Conservation (phyloP, 2,329 filamentous ascomycete species). For the Trichoderma guizhouense region DNA sequence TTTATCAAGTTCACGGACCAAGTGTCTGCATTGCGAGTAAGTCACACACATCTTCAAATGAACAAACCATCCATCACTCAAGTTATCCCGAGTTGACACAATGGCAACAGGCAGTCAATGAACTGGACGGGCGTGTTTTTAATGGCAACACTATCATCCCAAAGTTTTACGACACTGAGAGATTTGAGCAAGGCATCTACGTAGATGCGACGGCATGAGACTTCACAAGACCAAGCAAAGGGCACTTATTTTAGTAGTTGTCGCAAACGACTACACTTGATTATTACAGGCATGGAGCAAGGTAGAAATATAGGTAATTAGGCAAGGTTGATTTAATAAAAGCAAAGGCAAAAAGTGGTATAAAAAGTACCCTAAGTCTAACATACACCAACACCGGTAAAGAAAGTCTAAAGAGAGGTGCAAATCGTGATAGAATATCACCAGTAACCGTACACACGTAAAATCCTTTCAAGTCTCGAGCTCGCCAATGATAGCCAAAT, state of each 20-base stretch:
- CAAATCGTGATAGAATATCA: constrained; percentile 20
- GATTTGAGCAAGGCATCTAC: constrained; percentile 69
- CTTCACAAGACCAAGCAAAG: not conserved
- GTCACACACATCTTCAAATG: constrained; percentile 27
- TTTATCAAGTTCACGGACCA: constrained; percentile 92
- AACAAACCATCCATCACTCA: not conserved
- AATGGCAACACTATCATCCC: constrained; percentile 83
- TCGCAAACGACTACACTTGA: not conserved
- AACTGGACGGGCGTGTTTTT: constrained; percentile 81
- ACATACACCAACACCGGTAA: constrained; percentile 18
- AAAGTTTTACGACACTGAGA: constrained; percentile 76
- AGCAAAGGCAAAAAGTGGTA: constrained; percentile 13
- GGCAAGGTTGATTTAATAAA: not conserved
- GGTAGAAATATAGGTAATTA: not conserved
- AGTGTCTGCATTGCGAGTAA: constrained; percentile 77
- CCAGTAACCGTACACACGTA: constrained; percentile 17
- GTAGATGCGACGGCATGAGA: constrained; percentile 8
- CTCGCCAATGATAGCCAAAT: not conserved
- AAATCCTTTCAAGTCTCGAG: constrained; percentile 4
- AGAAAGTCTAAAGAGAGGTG: constrained; percentile 12
- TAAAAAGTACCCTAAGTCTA: constrained; percentile 15
- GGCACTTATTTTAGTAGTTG: not conserved
- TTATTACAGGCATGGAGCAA: not conserved
- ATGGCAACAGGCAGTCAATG: constrained; percentile 71
- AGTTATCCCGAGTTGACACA: constrained; percentile 1